Conservation (phyloP, 345 rosid species). For the Hevea brasiliensis region DNA sequence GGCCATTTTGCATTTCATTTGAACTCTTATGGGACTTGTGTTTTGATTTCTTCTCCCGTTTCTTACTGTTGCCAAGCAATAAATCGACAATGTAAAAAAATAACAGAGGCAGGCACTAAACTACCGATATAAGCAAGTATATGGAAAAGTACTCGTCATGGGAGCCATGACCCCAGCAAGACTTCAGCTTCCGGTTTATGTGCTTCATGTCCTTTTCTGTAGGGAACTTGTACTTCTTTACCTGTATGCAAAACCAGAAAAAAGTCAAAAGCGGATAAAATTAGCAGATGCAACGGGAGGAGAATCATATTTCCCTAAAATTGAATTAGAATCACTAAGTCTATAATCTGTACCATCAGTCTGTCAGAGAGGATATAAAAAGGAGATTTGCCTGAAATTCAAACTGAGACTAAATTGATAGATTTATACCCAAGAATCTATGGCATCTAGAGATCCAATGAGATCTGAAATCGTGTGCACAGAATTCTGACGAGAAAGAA, state of each 20-base stretch:
- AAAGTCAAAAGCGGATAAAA: neutral
- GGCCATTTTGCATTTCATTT: conserved; percentile 43
- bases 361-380: neutral
- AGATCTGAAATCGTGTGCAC: conserved; percentile 55
- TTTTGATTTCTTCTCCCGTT: conserved; percentile 87
- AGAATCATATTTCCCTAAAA: neutral
- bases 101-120: neutral
- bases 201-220: conserved; percentile 96
- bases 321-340: neutral
- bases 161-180: conserved; percentile 85
- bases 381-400: neutral
- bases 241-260: conserved; percentile 39
- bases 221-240: conserved; percentile 64
- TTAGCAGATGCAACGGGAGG: conserved; percentile 1
- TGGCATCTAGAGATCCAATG: conserved; percentile 45
- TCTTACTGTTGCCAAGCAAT: conserved; percentile 53
- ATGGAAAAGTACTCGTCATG: conserved; percentile 65
- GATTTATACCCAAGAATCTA: conserved; percentile 59
- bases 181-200: conserved; percentile 84
- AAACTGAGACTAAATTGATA: neutral
- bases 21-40: conserved; percentile 72
- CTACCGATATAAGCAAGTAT: neutral
- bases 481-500: conserved; percentile 58
- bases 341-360: neutral
- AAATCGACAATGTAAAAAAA: conserved; percentile 4